A percentile compares a stretch with the other conserved stretches of the same genome.
Conservation (phyloP, 306 rosid genomes). For the Ceratonia siliqua region DNA sequence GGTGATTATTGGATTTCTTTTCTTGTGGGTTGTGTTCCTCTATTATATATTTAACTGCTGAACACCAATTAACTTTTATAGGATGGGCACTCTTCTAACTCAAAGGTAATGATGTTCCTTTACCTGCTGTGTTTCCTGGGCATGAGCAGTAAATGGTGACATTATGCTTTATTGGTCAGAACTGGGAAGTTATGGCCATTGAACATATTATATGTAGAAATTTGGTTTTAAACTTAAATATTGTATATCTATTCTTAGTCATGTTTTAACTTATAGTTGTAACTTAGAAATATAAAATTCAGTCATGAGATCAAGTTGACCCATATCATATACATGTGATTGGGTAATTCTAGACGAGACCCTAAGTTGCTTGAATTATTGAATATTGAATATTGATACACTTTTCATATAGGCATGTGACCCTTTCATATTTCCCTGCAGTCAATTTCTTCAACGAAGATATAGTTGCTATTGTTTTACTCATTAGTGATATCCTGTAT, state of each 20-base stretch:
- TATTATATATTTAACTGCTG: not conserved
- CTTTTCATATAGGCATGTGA: slow-evolving; percentile 26
- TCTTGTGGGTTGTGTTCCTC: not conserved
- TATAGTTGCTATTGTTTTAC: not conserved
- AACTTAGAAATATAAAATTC: not conserved
- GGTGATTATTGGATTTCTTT: slow-evolving; percentile 7
- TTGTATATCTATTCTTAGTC: not conserved
- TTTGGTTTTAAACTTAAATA: not conserved
- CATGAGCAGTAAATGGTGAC: not conserved
- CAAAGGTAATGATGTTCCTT: not conserved
- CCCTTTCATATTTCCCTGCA: not conserved
- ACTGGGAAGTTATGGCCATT: not conserved
- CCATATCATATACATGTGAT: not conserved
- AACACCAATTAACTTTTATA: not conserved
- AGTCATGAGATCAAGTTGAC: not conserved
- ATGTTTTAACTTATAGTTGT: not conserved
- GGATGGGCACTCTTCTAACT: not conserved
- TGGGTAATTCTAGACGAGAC: slow-evolving; percentile 8
- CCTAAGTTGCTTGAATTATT: not conserved
- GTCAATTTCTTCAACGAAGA: not conserved
- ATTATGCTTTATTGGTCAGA: not conserved
- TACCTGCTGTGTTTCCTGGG: not conserved
- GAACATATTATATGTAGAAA: not conserved
- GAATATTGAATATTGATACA: not conserved
- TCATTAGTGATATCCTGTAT: not conserved